Evolutionary conservation across 2,329 filamentous ascomycete genomes (phyloP).

Genomic region (Aspergillus awamori): DNA sequence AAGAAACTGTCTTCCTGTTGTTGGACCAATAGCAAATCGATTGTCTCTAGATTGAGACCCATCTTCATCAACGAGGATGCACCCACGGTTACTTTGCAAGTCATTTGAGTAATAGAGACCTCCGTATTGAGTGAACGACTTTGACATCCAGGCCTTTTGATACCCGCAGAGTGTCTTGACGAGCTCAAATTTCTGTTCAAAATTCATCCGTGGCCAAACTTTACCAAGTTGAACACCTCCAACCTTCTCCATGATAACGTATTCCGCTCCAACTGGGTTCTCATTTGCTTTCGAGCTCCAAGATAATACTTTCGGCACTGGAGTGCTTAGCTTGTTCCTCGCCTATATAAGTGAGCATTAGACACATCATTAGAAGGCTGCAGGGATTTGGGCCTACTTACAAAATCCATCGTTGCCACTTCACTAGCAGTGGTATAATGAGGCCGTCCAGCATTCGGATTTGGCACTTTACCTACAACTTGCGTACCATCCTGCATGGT

Average conservation of each 20-base stretch:
- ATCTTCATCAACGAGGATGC: conserved; percentile 24
- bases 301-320: conserved; percentile 17
- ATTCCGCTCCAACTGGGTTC: conserved; percentile 14
- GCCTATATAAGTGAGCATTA: conserved; percentile 11
- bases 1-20: conserved; percentile 34
- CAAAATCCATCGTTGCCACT: conserved; percentile 27
- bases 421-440: conserved; percentile 25
- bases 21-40: conserved; percentile 43
- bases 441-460: conserved; percentile 24
- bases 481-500: conserved; percentile 23
- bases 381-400: too few relatives aligned
- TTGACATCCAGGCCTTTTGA: conserved; percentile 36
- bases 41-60: conserved; percentile 23
- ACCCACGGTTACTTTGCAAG: conserved; percentile 18
- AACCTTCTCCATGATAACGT: conserved; percentile 24
- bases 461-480: conserved; percentile 26
- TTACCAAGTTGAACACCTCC: conserved; percentile 32
- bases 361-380: too few relatives aligned
- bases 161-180: conserved; percentile 23
- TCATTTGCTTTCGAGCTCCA: conserved; percentile 17
- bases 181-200: conserved; percentile 30
- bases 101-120: conserved; percentile 36
- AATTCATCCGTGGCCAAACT: conserved; percentile 34
- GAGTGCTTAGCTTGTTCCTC: conserved; percentile 17
- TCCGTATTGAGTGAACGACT: conserved; percentile 30